phyloP scores from a whole-genome alignment of 495 filamentous ascomycete genomes.

The Aspergillus avenaceus region DNA sequence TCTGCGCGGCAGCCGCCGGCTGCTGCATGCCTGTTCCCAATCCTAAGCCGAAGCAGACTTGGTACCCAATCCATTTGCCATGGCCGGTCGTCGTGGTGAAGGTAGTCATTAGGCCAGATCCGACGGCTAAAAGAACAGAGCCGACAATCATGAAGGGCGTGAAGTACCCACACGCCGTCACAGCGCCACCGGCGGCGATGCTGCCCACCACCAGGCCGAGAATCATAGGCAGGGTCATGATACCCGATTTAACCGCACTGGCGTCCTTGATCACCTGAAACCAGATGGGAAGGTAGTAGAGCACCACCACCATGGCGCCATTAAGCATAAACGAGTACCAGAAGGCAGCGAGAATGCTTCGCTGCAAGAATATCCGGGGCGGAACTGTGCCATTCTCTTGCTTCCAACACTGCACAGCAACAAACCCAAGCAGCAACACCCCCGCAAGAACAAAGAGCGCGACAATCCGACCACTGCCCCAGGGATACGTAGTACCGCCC shows the following conservation, averaged over 20 bases:
- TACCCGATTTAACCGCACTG: slow-evolving; percentile 29
- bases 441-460: slow-evolving; percentile 47
- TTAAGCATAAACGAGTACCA: slow-evolving; percentile 1
- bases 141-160: slow-evolving; percentile 54
- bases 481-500: slow-evolving; percentile 53
- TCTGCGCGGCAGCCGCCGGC: slow-evolving; percentile 59
- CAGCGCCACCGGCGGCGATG: slow-evolving; percentile 43
- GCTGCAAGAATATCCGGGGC: slow-evolving; percentile 48
- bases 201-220: slow-evolving; percentile 40
- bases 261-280: slow-evolving; percentile 60
- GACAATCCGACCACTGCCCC: slow-evolving; percentile 50
- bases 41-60: slow-evolving; percentile 67
- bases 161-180: slow-evolving; percentile 57
- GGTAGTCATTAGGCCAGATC: slow-evolving; percentile 60
- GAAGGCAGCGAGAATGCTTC: slow-evolving; percentile 41
- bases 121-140: slow-evolving; percentile 51
- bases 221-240: slow-evolving; percentile 39
- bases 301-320: neutral
- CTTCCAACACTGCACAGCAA: slow-evolving; percentile 41
- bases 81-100: slow-evolving; percentile 47
- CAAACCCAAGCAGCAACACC: slow-evolving; percentile 40
- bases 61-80: slow-evolving; percentile 63
- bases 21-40: slow-evolving; percentile 72
- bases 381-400: slow-evolving; percentile 49
- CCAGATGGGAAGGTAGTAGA: slow-evolving; percentile 70